Evolutionary conservation across 2,329 filamentous ascomycete species (phyloP).

Genomic region (Trichophyton rubrum): DNA sequence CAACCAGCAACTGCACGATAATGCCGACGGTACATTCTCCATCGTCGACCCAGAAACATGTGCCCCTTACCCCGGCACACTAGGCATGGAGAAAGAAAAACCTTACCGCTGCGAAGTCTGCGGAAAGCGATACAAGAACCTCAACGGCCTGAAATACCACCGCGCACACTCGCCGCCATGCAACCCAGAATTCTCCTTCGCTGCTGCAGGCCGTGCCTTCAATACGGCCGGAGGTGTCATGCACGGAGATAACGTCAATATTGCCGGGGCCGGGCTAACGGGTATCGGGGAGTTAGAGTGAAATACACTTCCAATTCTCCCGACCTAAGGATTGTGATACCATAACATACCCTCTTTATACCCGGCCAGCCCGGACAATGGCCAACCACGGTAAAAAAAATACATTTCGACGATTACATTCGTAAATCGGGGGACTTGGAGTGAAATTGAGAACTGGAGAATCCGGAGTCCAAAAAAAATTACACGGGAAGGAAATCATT

Average conservation of each 20-base stretch:
- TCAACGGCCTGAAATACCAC: conserved; percentile 95
- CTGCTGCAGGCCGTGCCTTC: conserved; percentile 33
- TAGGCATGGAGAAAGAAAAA: conserved; percentile 99
- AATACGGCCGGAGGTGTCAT: conserved; percentile 32
- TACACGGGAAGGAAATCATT: background rate
- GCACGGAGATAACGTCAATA: conserved; percentile 37
- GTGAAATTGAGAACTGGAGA: conserved; percentile 3
- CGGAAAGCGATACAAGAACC: conserved; percentile 96
- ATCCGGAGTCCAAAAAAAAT: background rate
- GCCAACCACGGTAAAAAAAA: background rate
- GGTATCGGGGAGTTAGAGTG: conserved; percentile 28
- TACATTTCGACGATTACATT: background rate
- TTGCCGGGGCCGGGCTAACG: conserved; percentile 37
- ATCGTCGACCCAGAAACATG: conserved; percentile 96
- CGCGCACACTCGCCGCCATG: conserved; percentile 78
- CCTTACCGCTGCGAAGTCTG: conserved; percentile 95
- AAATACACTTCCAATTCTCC: too few species aligned
- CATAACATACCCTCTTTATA: background rate
- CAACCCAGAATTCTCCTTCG: conserved; percentile 64
- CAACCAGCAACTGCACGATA: conserved; percentile 92
- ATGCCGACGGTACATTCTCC: conserved; percentile 91
- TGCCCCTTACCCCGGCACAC: conserved; percentile 82
- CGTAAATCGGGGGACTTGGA: background rate
- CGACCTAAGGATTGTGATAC: conserved; percentile 14
- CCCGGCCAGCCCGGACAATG: too few species aligned